A percentile compares a stretch with the other conserved stretches of the same genome.
phyloP scores from a whole-genome alignment of 352 stramenopile genomes.

The Poterioochromonas sp. region DNA sequence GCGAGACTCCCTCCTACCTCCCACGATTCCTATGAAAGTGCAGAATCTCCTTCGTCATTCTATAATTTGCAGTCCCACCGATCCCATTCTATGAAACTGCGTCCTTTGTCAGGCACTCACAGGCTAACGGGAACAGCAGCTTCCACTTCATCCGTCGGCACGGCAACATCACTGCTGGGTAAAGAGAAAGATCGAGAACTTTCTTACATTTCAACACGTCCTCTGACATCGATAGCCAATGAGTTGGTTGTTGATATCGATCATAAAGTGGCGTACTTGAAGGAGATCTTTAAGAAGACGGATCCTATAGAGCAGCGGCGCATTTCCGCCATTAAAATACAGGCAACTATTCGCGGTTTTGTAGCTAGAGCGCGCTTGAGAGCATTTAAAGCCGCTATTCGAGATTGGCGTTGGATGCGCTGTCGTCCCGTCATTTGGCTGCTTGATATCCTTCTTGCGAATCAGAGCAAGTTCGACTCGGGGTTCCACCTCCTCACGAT shows the following conservation, averaged over 20 bases:
- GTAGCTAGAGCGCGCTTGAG: not conserved
- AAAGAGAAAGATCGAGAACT: not conserved
- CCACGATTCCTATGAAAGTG: too few relatives aligned
- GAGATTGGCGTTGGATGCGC: constrained; percentile 8
- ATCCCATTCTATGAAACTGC: not conserved
- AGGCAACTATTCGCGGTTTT: not conserved
- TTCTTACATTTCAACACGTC: not conserved
- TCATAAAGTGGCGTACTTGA: not conserved
- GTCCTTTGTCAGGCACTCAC: not conserved
- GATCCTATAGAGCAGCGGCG: constrained; percentile 19
- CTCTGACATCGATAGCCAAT: not conserved
- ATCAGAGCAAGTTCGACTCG: constrained; percentile 15
- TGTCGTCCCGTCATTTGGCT: constrained; percentile 1
- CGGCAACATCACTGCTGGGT: not conserved
- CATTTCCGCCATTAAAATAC: not conserved
- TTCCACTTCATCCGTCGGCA: not conserved
- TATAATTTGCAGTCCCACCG: not conserved
- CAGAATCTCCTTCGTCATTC: not conserved
- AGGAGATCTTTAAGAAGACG: not conserved
- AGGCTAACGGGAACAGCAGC: not conserved
- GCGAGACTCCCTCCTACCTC: too few relatives aligned
- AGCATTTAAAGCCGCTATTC: not conserved
- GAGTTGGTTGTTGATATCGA: not conserved
- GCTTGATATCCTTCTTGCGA: constrained; percentile 14
- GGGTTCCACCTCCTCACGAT: not conserved